Conservation (phyloP, 495 filamentous ascomycete genomes). For the Symbiotaphrina buchneri region DNA sequence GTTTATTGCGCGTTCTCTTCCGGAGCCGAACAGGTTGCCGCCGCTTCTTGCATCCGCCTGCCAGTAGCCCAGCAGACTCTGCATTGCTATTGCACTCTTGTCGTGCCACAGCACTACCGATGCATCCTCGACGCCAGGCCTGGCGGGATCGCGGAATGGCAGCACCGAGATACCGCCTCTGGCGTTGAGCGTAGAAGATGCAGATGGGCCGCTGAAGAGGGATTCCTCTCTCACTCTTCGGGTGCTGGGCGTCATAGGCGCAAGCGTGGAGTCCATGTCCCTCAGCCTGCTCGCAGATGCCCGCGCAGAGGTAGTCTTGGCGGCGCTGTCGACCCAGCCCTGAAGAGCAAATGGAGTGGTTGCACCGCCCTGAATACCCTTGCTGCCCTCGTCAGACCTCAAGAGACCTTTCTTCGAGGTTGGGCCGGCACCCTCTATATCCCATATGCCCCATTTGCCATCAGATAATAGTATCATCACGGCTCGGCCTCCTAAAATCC, state of each 20-base stretch:
- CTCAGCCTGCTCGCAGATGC: conserved; percentile 4
- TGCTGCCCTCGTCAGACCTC: conserved; percentile 27
- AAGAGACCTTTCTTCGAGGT: conserved; percentile 23
- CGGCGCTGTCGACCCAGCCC: conserved; percentile 33
- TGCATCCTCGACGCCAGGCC: conserved; percentile 9
- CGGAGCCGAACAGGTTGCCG: conserved; percentile 9
- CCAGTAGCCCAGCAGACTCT: conserved; percentile 14
- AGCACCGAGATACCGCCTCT: conserved; percentile 44
- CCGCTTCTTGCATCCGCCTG: conserved; percentile 5
- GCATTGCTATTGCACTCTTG: conserved; percentile 12
- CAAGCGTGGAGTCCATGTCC: conserved; percentile 26
- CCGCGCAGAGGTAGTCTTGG: neutral
- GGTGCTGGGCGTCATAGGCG: conserved; percentile 70
- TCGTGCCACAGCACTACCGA: conserved; percentile 17
- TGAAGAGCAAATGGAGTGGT: conserved; percentile 43
- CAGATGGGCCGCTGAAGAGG: conserved; percentile 22
- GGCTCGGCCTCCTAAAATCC: conserved; percentile 60
- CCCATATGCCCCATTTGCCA: conserved; percentile 91
- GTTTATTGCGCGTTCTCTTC: conserved; percentile 1
- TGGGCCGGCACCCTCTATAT: conserved; percentile 46
- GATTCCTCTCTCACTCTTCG: conserved; percentile 32
- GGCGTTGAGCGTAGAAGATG: conserved; percentile 14
- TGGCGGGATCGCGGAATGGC: neutral
- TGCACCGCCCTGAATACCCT: conserved; percentile 40
- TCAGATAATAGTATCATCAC: conserved; percentile 58